Conservation (phyloP, 2,329 filamentous ascomycete genomes). For the Fusarium pseudoanthophilum region DNA sequence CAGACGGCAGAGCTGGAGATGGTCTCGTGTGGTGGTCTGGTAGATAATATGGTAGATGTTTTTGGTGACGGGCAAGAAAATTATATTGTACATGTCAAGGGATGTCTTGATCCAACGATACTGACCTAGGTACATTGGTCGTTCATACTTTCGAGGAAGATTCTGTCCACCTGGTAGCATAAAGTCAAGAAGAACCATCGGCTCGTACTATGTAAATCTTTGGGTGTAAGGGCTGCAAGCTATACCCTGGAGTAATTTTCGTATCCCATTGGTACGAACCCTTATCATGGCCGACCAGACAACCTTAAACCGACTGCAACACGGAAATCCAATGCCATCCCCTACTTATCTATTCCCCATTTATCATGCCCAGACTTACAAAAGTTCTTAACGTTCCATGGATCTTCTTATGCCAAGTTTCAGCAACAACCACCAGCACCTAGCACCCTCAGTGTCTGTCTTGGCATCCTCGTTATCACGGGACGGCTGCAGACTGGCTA, state of each 20-base stretch:
- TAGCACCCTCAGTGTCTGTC: slow-evolving; percentile 13
- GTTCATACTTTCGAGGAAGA: not conserved
- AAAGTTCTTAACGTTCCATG: slow-evolving; percentile 29
- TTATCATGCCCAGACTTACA: slow-evolving; percentile 36
- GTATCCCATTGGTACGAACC: not conserved
- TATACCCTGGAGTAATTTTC: slow-evolving; percentile 3
- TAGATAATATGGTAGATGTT: not conserved
- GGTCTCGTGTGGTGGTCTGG: slow-evolving; percentile 6
- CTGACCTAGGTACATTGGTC: not conserved
- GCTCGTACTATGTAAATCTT: no score
- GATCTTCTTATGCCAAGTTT: slow-evolving; percentile 16
- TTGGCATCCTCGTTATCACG: slow-evolving; percentile 35
- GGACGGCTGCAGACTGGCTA: slow-evolving; percentile 4
- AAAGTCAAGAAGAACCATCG: not conserved
- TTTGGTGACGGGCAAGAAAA: not conserved
- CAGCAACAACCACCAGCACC: slow-evolving; percentile 7
- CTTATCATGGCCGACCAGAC: slow-evolving; percentile 1
- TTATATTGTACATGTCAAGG: not conserved
- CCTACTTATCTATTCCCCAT: slow-evolving; percentile 28
- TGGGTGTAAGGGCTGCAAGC: no score
- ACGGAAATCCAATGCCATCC: not conserved
- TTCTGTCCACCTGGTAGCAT: not conserved
- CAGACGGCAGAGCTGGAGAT: not conserved
- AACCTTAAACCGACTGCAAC: not conserved
- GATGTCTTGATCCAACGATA: not conserved